Base-by-base conservation (phyloP, 1,284 basidiomycete species). In the Chiua sp. region DNA sequence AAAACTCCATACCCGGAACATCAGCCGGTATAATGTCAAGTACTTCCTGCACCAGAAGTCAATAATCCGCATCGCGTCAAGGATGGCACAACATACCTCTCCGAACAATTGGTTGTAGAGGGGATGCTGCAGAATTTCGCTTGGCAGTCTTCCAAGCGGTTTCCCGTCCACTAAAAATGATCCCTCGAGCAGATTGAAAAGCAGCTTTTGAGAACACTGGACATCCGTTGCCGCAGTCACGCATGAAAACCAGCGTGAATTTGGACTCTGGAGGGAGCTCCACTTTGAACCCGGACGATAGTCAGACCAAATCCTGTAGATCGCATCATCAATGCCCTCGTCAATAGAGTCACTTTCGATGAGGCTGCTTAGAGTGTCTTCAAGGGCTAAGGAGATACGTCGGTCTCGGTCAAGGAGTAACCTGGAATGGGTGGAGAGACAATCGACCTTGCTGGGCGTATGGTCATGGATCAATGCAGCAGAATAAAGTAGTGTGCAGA, bases 141-240 rank as follows among this genome's bases (percentile, higher is more conserved):
- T 53, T 0, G 83, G 80, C 23, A 84, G 68, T 33, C 76, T 71
- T 10, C 77, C 76, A 3, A 80, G 57, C 1, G 77, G 71, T 52
- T 74, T 73, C 0, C 81, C 82, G 37, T 79, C 68, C 10, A 83
- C 71, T 6, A 82, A 68, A 5, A 85, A 69, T 12, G 62, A 58
- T 8, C 82, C 83, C 37, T 74, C 66, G 7, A 83, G 59, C 2
- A 82, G 39, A 54, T 85, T 75, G 10, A 79, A 62, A 60, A 79
- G 72, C 0, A 84, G 68, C 11, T 13, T n/a, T 37, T 75, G 71
- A 2, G 65, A 47, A 3, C 15, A 22, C 10, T 60, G 57, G 0
- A 13, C 12, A 1, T 13, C 15, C 35, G 58, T 26, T 11, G 57
- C 23, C 2, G 69, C 65, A 3, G 71, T 74, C 18, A 49, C 53